Conservation (phyloP, 768 basidiomycete genomes). For the Leccinum imitatum region DNA sequence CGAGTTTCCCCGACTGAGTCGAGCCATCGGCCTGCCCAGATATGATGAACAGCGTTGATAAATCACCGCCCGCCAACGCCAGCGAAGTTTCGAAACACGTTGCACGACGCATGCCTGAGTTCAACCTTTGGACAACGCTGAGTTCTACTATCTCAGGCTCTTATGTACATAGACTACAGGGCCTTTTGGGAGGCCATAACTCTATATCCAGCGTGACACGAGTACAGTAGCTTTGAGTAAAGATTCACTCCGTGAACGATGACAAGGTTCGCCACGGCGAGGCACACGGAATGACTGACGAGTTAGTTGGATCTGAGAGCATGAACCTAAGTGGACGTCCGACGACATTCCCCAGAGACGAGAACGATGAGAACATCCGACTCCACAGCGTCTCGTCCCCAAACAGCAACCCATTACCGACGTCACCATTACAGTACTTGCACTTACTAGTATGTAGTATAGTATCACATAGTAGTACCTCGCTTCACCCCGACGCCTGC, state of each 20-base stretch:
- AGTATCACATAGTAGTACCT: neutral
- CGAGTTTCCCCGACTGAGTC: neutral
- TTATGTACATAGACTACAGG: too few species aligned
- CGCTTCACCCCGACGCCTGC: conserved; percentile 8
- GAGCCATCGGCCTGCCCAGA: neutral
- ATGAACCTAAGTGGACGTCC: neutral
- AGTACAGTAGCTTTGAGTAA: neutral
- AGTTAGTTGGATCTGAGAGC: neutral
- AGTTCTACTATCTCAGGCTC: too few species aligned
- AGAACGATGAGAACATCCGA: too few species aligned
- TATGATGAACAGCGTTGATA: neutral
- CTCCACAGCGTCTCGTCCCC: too few species aligned
- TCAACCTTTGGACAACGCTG: too few species aligned
- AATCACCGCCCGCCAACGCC: neutral
- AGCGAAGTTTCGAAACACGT: neutral
- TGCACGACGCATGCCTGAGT: neutral
- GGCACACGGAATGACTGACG: neutral
- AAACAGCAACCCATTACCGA: neutral
- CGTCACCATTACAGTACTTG: too few species aligned
- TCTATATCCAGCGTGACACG: neutral
- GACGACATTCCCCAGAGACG: too few species aligned
- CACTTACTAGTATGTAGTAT: too few species aligned
- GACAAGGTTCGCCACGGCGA: neutral
- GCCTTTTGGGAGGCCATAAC: neutral
- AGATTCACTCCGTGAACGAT: neutral